Evolutionary conservation across 2,329 filamentous ascomycete species (phyloP).

Genomic region (Endoconidiophora polonica): DNA sequence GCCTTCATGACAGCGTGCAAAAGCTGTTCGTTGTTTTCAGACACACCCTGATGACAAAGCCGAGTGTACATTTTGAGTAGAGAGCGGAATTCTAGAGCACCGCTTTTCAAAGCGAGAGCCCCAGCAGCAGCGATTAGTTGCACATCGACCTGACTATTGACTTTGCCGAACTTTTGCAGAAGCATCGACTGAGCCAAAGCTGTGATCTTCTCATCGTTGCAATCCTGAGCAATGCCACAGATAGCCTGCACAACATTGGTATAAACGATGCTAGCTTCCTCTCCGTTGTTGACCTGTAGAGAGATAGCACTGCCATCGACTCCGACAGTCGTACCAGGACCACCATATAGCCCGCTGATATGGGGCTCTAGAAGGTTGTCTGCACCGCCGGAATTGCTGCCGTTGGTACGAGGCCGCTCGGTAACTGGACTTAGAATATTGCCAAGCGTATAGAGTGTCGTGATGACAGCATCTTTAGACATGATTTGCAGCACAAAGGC

Average conservation of each 20-base stretch:
- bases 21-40: conserved; percentile 49
- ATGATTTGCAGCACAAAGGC: conserved; percentile 66
- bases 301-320: conserved; percentile 56
- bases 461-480: conserved; percentile 86
- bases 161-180: conserved; percentile 82
- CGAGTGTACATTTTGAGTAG: conserved; percentile 70
- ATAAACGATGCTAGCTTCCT: conserved; percentile 63
- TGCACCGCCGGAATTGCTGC: conserved; percentile 25
- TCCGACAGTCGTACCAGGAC: conserved; percentile 33
- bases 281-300: conserved; percentile 54
- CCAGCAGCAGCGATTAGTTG: conserved; percentile 75
- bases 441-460: conserved; percentile 87
- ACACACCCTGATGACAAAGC: conserved; percentile 55
- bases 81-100: conserved; percentile 66
- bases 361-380: conserved; percentile 15
- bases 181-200: conserved; percentile 90
- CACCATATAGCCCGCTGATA: conserved; percentile 32
- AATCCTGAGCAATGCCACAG: conserved; percentile 69
- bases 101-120: conserved; percentile 57
- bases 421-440: conserved; percentile 73
- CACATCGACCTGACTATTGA: conserved; percentile 64
- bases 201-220: conserved; percentile 78
- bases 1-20: conserved; percentile 63
- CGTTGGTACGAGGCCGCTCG: conserved; percentile 37
- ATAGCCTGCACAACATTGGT: conserved; percentile 90